A percentile compares a stretch with the other conserved stretches of the same genome.
phyloP scores from a whole-genome alignment of 495 filamentous ascomycete genomes.

The Penicillium dipodomyicola region DNA sequence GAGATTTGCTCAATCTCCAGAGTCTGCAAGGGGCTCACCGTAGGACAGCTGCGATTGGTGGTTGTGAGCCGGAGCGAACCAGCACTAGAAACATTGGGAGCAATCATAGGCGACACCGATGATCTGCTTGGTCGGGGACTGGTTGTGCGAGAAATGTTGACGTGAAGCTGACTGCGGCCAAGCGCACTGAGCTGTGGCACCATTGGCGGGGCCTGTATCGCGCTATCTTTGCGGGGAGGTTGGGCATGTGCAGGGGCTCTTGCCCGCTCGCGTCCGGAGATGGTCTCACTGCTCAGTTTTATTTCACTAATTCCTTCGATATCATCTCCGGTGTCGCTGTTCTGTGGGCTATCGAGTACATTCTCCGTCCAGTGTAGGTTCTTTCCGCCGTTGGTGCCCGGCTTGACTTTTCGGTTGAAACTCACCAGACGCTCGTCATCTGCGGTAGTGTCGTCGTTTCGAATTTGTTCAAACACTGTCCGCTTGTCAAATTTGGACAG shows the following conservation, averaged over 20 bases:
- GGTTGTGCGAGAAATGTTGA: slow-evolving; percentile 39
- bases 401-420: slow-evolving; percentile 76
- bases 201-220: slow-evolving; percentile 40
- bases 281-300: slow-evolving; percentile 54
- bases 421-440: slow-evolving; percentile 86
- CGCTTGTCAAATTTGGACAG: slow-evolving; percentile 93
- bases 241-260: slow-evolving; percentile 47
- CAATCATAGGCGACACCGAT: slow-evolving; percentile 40
- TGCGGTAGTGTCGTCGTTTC: slow-evolving; percentile 80
- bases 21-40: slow-evolving; percentile 80
- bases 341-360: slow-evolving; percentile 69
- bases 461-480: slow-evolving; percentile 80
- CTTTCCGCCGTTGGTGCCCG: slow-evolving; percentile 79
- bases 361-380: slow-evolving; percentile 91
- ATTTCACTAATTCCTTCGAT: slow-evolving; percentile 55
- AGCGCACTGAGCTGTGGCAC: slow-evolving; percentile 37
- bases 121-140: slow-evolving; percentile 43
- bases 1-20: slow-evolving; percentile 88
- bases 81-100: slow-evolving; percentile 31
- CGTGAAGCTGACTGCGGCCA: slow-evolving; percentile 34
- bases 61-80: slow-evolving; percentile 49
- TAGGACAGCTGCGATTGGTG: slow-evolving; percentile 71
- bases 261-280: slow-evolving; percentile 54
- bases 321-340: slow-evolving; percentile 68
- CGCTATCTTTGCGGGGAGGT: slow-evolving; percentile 63